These are phyloP conservation scores for Phytophthora fragariae DNA, from an alignment of 352 stramenopile genomes.

Conservation along the genomic window DNA sequence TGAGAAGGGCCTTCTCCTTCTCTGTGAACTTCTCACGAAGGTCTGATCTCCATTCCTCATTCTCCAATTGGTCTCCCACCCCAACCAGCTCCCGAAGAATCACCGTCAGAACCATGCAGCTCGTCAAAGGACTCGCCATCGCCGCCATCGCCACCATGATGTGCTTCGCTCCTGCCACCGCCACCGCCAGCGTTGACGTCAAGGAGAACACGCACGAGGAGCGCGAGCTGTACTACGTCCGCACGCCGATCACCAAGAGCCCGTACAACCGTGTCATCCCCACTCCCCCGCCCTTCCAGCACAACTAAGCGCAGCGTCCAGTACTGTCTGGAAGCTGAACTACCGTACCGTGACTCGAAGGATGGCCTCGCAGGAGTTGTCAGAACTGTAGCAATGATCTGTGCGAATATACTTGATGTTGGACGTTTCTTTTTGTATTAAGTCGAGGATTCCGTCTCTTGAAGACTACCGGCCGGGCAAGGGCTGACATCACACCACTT, in stretches of 20 bases:
- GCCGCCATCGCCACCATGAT: slow-evolving; percentile 4
- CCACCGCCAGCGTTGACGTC: slow-evolving; percentile 9
- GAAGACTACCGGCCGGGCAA: no score
- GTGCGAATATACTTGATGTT: no score
- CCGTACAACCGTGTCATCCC: slow-evolving; percentile 18
- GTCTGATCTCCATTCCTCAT: neutral
- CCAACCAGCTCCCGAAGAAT: neutral
- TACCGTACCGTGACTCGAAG: no score
- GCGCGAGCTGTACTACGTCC: slow-evolving; percentile 20
- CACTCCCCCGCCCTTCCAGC: neutral
- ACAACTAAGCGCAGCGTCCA: neutral
- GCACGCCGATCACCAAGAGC: slow-evolving; percentile 13
- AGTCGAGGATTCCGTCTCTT: no score
- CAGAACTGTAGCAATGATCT: no score
- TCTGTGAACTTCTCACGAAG: no score
- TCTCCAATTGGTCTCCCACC: slow-evolving; percentile 1
- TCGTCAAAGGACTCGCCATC: slow-evolving; percentile 8
- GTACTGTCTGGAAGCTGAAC: no score
- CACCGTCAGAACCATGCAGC: slow-evolving; percentile 1
- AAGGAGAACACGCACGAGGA: slow-evolving; percentile 7
- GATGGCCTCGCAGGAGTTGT: no score
- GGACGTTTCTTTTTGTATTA: no score
- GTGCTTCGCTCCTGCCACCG: slow-evolving; percentile 1
- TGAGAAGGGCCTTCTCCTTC: no score
- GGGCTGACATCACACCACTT: no score